A percentile compares a stretch with the other conserved stretches of the same genome.
Conservation (phyloP, 768 basidiomycete species). For the Tremella mesenterica region DNA sequence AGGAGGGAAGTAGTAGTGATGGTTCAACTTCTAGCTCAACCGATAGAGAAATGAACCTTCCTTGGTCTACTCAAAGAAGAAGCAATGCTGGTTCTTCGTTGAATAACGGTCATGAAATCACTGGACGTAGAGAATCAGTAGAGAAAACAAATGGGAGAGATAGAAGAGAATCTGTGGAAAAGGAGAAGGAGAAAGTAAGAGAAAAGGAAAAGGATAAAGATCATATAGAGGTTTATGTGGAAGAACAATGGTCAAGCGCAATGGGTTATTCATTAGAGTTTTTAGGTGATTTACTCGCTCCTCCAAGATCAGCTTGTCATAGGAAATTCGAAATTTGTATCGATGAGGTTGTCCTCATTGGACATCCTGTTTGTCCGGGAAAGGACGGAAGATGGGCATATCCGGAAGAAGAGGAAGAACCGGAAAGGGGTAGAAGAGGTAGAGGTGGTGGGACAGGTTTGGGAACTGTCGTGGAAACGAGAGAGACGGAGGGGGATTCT, state of each 20-base stretch:
- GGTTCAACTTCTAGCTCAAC: neutral
- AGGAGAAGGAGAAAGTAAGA: constrained; percentile 8
- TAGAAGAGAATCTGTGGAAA: neutral
- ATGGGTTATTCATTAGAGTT: constrained; percentile 74
- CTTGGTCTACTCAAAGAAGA: neutral
- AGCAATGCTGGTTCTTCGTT: too few relatives aligned
- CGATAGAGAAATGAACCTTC: neutral
- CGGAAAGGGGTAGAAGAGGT: constrained; percentile 11
- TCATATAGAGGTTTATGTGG: too few relatives aligned
- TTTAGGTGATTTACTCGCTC: constrained; percentile 70
- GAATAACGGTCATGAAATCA: too few relatives aligned
- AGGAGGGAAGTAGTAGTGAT: constrained; percentile 1
- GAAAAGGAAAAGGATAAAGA: too few relatives aligned
- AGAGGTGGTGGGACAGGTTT: constrained; percentile 11
- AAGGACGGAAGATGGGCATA: constrained; percentile 63
- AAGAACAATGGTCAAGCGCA: constrained; percentile 47
- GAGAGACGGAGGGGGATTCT: constrained; percentile 4
- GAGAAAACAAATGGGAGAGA: constrained; percentile 4
- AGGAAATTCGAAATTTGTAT: constrained; percentile 88
- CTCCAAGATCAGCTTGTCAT: constrained; percentile 70
- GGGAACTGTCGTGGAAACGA: constrained; percentile 18
- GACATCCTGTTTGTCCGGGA: constrained; percentile 82
- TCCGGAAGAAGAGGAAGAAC: constrained; percentile 21
- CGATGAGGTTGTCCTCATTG: constrained; percentile 84
- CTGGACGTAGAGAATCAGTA: too few relatives aligned